These are phyloP conservation scores for Hordeum marinum DNA, from an alignment of 176 grass and related monocot genomes.

Conservation along the genomic window DNA sequence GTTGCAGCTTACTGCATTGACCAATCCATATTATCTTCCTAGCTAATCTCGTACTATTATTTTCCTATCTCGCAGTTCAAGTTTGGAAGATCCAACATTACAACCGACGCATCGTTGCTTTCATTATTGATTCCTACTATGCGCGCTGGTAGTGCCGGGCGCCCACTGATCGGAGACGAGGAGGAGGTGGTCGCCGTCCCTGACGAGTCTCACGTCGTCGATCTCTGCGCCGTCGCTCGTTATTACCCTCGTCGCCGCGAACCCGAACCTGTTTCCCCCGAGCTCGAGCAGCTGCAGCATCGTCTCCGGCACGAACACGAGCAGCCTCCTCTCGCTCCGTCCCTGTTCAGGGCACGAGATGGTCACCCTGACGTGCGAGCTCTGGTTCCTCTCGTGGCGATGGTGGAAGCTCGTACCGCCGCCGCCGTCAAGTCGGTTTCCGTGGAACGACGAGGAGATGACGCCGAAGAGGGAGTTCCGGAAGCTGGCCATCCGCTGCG, in stretches of 20 bases:
- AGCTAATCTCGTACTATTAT: no score
- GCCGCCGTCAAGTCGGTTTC: neutral
- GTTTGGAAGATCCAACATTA: no score
- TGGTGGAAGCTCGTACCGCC: neutral
- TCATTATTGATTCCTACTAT: neutral
- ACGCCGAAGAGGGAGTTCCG: conserved; percentile 74
- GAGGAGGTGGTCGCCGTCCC: conserved; percentile 65
- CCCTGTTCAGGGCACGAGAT: conserved; percentile 55
- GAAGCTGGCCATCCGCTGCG: conserved; percentile 38
- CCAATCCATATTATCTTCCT: no score
- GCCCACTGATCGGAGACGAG: conserved; percentile 34
- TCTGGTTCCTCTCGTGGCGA: neutral
- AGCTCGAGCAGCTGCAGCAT: conserved; percentile 51
- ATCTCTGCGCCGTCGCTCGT: conserved; percentile 53
- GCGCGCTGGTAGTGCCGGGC: neutral
- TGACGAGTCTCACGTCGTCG: conserved; percentile 57
- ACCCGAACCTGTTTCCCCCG: conserved; percentile 41
- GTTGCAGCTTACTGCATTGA: no score
- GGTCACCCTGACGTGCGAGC: conserved; percentile 15
- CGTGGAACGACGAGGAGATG: conserved; percentile 41
- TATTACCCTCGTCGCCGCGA: conserved; percentile 35
- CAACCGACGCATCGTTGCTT: no score
- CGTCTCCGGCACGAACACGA: conserved; percentile 64
- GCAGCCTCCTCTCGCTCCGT: conserved; percentile 32
- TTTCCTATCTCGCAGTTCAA: no score